Evolutionary conservation across 495 filamentous ascomycete species (phyloP), one percentile per base, ranked within the genome.

Genomic region (Aspergillus steynii): DNA sequence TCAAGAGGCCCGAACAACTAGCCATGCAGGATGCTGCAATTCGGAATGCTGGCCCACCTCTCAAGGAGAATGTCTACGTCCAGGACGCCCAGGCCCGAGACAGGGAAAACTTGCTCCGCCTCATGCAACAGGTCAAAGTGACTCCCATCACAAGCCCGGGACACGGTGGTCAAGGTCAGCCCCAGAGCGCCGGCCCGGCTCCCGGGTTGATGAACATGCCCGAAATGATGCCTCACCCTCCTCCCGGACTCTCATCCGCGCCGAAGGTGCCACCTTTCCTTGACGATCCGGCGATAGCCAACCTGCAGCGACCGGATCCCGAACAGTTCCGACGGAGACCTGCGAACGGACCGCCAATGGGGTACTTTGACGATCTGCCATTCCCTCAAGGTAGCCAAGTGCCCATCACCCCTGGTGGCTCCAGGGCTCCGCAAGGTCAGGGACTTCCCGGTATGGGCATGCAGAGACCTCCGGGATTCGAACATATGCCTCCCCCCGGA

Each of bases 91-190:
- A 79, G 51, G 64, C 71, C 53, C 70, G 73, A 28, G 81, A 84
- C 32, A 69, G 79, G 53, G 80, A 83, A 53, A 74, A 82, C 68
- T 62, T 85, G 14, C 74, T 83, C 32, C 79, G 77, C 20, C 67
- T 85, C 45, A 83, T 85, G 82, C 80, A 83, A 53, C 81, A 83
- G 65, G 71, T 75, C 29, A 71, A 71, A 26, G 68, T 79, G 27
- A 74, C 69, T 50, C 73, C 75, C 28, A 61, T 53, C 34, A 53
- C 62, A 49, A 62, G 58, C 49, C 55, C 70, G 10, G 56, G 67
- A 47, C 65, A 62, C 27, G 65, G 68, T n/a, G 66, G 56, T 53
- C 72, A 71, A 32, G 57, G 65, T 29, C 73, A 75, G 49, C 66
- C 73, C 37, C 78, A 74, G n/a, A 72, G 67, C 55, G 64, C 65